Evolutionary conservation across 2,329 filamentous ascomycete genomes (phyloP), one percentile per base, ranked within the genome.

Genomic region (Sordariomycetes sp.): DNA sequence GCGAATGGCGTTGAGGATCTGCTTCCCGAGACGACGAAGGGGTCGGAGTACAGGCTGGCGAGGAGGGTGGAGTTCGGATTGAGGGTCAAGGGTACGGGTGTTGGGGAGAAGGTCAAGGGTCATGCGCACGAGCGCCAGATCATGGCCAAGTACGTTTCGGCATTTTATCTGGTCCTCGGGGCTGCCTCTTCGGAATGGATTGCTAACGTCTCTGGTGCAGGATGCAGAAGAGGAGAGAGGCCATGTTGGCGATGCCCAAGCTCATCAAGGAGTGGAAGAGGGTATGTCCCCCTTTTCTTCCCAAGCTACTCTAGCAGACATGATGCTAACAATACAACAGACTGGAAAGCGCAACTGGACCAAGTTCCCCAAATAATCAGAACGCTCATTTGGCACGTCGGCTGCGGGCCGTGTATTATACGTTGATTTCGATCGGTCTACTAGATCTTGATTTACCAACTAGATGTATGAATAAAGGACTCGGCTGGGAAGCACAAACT

Each of bases 211-310:
- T 3, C 55, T 59, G 60, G 6, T 58, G 60, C 66, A 87, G 86
- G 72, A 81, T 97, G 80, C 90, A 96, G 70, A 84, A 88, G 75
- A 85, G 90, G 74, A 87, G 87, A 79, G 81, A 89, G 71, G 94
- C 94, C 59, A 96, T 97, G 89, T 72, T 95, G 75, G 85, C 86
- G 60, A 99, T 99, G 94, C 90, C 92, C 62, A 83, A 86, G 66
- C 81, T 97, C 75, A 89, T 99, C 69, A 82, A 87, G 71, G 79
- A 87, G 70, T 99, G 92, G 94, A 96, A 96, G 74, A 85, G 87
- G 82, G 89, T 94, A 75, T 69, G 83, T 72, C 50, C 32, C 28
- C 15, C 22, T 28, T 35, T 53, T 20, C 20, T n/a, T 17, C 15
- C 2, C n/a, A 15, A 13, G 35, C 32, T 25, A 8, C 25, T 53